Evolutionary conservation across 2,329 filamentous ascomycete species (phyloP).

Genomic region (Phialophora chinensis): DNA sequence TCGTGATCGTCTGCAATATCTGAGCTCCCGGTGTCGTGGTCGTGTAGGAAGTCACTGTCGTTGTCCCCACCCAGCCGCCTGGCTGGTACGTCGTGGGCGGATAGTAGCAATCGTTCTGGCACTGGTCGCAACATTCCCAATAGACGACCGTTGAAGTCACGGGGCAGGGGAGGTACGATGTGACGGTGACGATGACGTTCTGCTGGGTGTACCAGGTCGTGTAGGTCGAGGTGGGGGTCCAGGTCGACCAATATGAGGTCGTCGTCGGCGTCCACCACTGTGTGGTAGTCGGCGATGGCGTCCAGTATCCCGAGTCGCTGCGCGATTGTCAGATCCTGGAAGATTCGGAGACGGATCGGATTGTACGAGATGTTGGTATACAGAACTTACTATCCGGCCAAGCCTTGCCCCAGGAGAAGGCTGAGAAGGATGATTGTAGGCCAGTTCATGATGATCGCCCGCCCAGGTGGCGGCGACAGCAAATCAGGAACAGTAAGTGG

Average conservation of each 20-base stretch:
- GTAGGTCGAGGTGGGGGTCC: slow-evolving; percentile 34
- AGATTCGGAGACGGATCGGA: not conserved
- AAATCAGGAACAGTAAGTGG: slow-evolving; percentile 6
- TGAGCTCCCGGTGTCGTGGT: slow-evolving; percentile 27
- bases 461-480: slow-evolving; percentile 1
- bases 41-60: slow-evolving; percentile 35
- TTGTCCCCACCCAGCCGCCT: slow-evolving; percentile 24
- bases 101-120: slow-evolving; percentile 30
- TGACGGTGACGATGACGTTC: slow-evolving; percentile 36
- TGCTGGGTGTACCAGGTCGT: slow-evolving; percentile 31
- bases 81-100: slow-evolving; percentile 12
- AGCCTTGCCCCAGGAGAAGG: slow-evolving; percentile 14
- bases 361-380: not conserved
- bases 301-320: slow-evolving; percentile 35
- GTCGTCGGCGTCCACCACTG: slow-evolving; percentile 35
- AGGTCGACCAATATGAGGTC: slow-evolving; percentile 35
- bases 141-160: slow-evolving; percentile 34
- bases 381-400: slow-evolving; percentile 24
- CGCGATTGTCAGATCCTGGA: not conserved
- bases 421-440: slow-evolving; percentile 12
- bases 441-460: slow-evolving; percentile 12
- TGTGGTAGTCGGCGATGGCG: slow-evolving; percentile 19
- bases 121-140: slow-evolving; percentile 37
- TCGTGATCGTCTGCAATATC: slow-evolving; percentile 28
- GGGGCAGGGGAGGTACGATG: slow-evolving; percentile 33